These are phyloP conservation scores for Tolypocladium ophioglossoides DNA, from an alignment of 2,329 filamentous ascomycete species.

Conservation along the genomic window DNA sequence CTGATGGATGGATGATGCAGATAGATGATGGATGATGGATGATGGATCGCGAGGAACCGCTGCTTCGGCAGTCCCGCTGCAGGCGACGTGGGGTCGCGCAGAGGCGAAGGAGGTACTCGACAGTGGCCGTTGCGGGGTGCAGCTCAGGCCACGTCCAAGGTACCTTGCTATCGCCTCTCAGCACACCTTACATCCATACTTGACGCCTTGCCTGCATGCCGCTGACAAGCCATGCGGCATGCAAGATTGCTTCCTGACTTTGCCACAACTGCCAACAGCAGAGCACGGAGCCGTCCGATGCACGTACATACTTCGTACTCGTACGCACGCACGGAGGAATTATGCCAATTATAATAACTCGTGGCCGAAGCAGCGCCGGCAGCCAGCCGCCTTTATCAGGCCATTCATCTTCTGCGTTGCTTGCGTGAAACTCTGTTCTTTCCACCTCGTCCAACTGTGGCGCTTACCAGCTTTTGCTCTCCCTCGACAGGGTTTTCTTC, in stretches of 20 bases:
- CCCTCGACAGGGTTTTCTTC: neutral
- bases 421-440: neutral
- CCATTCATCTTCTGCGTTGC: neutral
- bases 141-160: neutral
- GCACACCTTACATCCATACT: no score
- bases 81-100: neutral
- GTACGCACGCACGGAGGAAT: neutral
- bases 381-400: neutral
- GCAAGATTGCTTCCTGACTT: neutral
- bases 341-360: neutral
- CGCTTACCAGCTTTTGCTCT: neutral
- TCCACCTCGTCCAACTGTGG: neutral
- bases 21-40: no score
- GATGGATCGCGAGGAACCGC: no score
- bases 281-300: neutral
- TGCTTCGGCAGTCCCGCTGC: neutral
- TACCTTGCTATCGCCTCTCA: neutral
- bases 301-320: neutral
- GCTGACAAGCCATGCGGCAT: neutral
- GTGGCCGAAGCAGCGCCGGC: neutral
- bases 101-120: neutral
- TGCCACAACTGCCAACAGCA: neutral
- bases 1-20: no score
- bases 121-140: no score
- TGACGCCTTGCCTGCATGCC: neutral